Conservation (phyloP, 306 rosid genomes). For the Luffa aegyptiaca region DNA sequence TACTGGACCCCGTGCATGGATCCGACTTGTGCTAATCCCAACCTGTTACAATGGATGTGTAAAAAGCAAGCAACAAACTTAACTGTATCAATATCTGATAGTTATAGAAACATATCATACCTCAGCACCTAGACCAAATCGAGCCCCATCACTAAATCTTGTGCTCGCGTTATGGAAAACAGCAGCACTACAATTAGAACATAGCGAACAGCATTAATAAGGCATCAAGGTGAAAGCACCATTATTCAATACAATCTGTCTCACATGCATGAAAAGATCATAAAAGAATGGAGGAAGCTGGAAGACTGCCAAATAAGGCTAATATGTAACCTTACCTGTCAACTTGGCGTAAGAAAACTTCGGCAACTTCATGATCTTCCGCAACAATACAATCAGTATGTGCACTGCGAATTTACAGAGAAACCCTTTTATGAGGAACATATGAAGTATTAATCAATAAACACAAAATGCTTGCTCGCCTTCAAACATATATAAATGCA, state of each 20-base stretch:
- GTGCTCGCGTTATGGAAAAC: conserved; percentile 97
- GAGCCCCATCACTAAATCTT: conserved; percentile 89
- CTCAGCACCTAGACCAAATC: conserved; percentile 99
- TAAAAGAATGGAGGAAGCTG: neutral
- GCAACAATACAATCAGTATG: conserved; percentile 86
- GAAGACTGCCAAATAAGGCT: neutral
- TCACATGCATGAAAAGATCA: neutral
- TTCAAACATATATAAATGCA: conserved; percentile 4
- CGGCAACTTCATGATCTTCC: conserved; percentile 65
- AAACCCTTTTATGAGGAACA: conserved; percentile 6
- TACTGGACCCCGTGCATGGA: conserved; percentile 97
- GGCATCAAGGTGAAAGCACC: neutral
- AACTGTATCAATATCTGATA: neutral
- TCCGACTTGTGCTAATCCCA: conserved; percentile 93
- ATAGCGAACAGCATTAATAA: neutral
- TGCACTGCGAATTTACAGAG: conserved; percentile 46
- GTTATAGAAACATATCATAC: conserved; percentile 19
- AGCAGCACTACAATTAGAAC: conserved; percentile 68
- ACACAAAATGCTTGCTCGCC: neutral
- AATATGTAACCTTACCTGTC: conserved; percentile 46
- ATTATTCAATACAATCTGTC: neutral
- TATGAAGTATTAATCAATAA: neutral
- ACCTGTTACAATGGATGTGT: conserved; percentile 35
- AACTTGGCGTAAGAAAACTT: conserved; percentile 61
- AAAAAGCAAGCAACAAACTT: neutral